Evolutionary conservation across 1,284 basidiomycete species (phyloP), one percentile per base, ranked within the genome.

Genomic region (Abortiporus biennis): DNA sequence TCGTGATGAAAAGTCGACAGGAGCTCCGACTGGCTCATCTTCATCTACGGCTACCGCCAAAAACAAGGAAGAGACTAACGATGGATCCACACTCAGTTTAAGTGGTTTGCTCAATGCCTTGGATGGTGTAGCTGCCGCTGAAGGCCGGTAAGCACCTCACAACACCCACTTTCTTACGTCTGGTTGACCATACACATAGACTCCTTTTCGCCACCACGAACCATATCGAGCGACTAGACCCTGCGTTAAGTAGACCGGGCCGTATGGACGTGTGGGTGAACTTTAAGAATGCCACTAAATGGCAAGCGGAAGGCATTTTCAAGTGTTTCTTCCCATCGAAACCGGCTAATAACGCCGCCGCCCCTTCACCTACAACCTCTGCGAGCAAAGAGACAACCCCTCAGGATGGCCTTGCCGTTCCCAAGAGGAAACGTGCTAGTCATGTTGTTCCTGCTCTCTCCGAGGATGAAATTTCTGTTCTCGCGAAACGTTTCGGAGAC

Each of bases 201-300:
- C 71, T 89, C 45, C 69, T 89, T 8, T 89, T 89, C 58, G 84
- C 85, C 25, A 89, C 86, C 6, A 89, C 85, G 8, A 90, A 90
- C 62, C 86, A 90, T 57, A 88, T 90, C 54, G 86, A 90, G 60
- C 83, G 87, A 41, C 72, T 90, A 36, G 87, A 90, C 59, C 86
- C 87, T 36, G 85, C 85, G 13, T 68, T 89, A 35, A 85, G 80
- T 60, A 74, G 85, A 17, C 85, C 85, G 24, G 86, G 86, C 42
- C 82, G 86, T 40, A 88, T 89, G 85, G 86, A 90, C 54, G 87
- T 90, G 12, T 89, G 87, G 86, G 75, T 89, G 29, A 87, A 90
- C 67, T 90, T 90, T 64, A 84, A 83, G 45, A 82, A 90, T 55
- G 88, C 89, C 6, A 88, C 83, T 5, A 88, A 85, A 57, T 85